These are phyloP conservation scores for Gloeostereum incarnatum DNA, from an alignment of 768 basidiomycete species.

Conservation along the genomic window DNA sequence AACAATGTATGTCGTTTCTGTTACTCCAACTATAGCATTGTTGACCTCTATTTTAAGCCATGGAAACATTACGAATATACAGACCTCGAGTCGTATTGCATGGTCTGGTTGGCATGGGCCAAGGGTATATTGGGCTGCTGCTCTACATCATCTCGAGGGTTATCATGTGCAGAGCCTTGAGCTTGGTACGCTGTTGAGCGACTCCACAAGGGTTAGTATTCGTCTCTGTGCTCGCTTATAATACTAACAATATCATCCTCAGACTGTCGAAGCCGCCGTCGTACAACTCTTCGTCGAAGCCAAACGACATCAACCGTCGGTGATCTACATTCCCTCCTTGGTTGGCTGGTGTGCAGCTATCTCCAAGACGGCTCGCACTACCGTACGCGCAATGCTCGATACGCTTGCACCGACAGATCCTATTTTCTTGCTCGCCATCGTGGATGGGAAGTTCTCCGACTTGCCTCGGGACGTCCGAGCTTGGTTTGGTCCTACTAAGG, in stretches of 20 bases:
- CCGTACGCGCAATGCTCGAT: constrained; percentile 86
- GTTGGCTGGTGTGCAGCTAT: constrained; percentile 79
- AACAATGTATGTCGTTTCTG: constrained; percentile 64
- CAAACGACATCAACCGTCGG: constrained; percentile 92
- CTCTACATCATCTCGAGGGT: constrained; percentile 90
- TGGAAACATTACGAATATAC: constrained; percentile 87
- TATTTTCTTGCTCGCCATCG: constrained; percentile 83
- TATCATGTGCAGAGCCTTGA: constrained; percentile 94
- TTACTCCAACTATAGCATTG: background rate
- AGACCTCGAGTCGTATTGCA: constrained; percentile 81
- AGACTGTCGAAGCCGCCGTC: constrained; percentile 85
- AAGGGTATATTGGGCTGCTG: constrained; percentile 85
- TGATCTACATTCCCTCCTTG: constrained; percentile 91
- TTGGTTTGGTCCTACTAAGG: constrained; percentile 82
- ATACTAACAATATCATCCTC: no score
- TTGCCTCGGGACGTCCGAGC: constrained; percentile 76
- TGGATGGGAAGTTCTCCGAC: constrained; percentile 63
- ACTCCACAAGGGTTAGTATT: constrained; percentile 81
- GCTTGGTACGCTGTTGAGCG: constrained; percentile 78
- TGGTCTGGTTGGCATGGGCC: constrained; percentile 85
- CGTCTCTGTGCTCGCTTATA: no score
- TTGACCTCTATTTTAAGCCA: constrained; percentile 42
- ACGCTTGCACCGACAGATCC: constrained; percentile 88
- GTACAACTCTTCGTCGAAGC: constrained; percentile 96
- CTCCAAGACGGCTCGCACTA: constrained; percentile 75